Evolutionary conservation across 2,329 filamentous ascomycete genomes (phyloP).

Genomic region (Phialophora tarda): DNA sequence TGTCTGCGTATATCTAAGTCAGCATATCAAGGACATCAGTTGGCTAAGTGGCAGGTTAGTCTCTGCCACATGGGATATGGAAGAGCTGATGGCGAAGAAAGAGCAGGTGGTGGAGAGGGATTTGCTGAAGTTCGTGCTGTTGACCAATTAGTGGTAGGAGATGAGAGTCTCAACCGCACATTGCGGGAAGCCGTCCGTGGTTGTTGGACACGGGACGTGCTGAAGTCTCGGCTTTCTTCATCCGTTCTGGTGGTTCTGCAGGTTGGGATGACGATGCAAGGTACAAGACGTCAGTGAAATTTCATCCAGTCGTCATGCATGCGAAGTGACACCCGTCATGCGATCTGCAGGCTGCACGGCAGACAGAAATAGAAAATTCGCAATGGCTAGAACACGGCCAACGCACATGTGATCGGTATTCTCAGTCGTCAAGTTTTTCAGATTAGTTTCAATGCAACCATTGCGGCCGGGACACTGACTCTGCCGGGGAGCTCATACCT

Average conservation of each 20-base stretch:
- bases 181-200: not conserved
- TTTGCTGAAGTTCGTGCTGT: conserved; percentile 30
- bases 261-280: conserved; percentile 23
- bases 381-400: conserved; percentile 9
- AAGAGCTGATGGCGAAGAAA: conserved; percentile 30
- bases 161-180: not conserved
- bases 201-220: not conserved
- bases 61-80: conserved; percentile 34
- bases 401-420: conserved; percentile 4
- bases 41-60: conserved; percentile 36
- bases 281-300: conserved; percentile 18
- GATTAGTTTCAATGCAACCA: conserved; percentile 1
- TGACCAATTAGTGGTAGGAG: conserved; percentile 17
- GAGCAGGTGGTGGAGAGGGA: conserved; percentile 30
- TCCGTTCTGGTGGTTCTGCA: not conserved
- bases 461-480: not conserved
- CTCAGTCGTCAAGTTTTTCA: not conserved
- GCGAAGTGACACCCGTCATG: conserved; percentile 12
- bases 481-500: too few relatives aligned
- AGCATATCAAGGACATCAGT: conserved; percentile 13
- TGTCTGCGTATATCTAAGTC: conserved; percentile 40
- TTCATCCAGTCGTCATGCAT: conserved; percentile 12
- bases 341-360: conserved; percentile 1
- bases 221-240: not conserved
- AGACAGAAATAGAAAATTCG: conserved; percentile 17